A percentile compares a stretch with the other conserved stretches of the same genome.
Conservation (phyloP, 2,329 filamentous ascomycete species). For the Arthrinium puccinioides region DNA sequence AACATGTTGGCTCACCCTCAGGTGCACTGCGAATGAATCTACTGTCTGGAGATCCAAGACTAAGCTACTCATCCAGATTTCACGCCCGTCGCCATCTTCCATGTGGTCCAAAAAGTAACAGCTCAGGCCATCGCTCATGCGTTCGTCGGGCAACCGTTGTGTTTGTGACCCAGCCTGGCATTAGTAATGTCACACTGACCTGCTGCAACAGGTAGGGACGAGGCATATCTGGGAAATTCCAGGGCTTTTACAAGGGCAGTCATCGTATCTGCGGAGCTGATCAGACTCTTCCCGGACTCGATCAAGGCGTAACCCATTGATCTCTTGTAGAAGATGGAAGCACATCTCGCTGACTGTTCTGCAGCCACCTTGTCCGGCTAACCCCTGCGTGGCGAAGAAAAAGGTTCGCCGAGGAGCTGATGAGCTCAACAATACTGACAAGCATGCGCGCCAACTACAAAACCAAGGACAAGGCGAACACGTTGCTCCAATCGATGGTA, state of each 20-base stretch:
- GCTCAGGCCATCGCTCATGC: not conserved
- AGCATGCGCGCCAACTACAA: slow-evolving; percentile 2
- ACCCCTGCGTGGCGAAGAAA: slow-evolving; percentile 1
- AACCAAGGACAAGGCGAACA: not conserved
- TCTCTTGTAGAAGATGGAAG: not conserved
- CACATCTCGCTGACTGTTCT: not conserved
- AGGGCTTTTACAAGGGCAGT: slow-evolving; percentile 1
- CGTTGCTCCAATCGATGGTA: slow-evolving; percentile 1
- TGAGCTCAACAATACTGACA: not conserved
- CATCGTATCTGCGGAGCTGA: not conserved
- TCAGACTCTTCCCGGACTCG: not conserved
- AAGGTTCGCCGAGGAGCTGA: slow-evolving; percentile 1
- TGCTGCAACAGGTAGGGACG: not conserved
- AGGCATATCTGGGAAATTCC: not conserved
- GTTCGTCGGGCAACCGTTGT: slow-evolving; percentile 1
- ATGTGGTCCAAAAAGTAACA: not conserved
- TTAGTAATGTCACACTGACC: not conserved
- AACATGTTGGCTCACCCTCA: not conserved
- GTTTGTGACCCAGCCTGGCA: not conserved
- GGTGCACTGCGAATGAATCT: not conserved
- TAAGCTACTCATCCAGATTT: not conserved
- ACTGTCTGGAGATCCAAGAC: too few relatives aligned
- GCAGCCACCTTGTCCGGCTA: not conserved
- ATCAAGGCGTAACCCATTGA: not conserved
- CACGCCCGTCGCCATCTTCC: not conserved